Base-by-base conservation (phyloP, 192 early-diverging fungal genomes). In the Funneliformis mosseae region DNA sequence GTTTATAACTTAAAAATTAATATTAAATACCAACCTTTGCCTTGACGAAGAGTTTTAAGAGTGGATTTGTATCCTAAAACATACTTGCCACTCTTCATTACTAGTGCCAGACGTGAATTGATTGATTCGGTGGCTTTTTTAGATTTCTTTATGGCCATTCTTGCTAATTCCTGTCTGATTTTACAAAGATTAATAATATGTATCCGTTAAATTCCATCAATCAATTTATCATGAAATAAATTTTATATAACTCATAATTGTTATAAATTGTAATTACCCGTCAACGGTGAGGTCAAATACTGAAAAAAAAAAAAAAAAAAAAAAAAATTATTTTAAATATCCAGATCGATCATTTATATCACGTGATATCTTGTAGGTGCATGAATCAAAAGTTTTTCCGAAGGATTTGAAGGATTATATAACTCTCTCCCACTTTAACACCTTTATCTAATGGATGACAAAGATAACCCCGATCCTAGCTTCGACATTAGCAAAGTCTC, bases 61-160 rank as follows among this genome's bases (percentile, higher is more conserved):
- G 97, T 98, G 82, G 95, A 94, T 94, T 99, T 98, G 95, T 99
- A 99, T 70, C 98, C 98, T 79, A 99, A 93, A 76, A 92, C 89
- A 89, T 94, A 95, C 92, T 99, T 99, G 85, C 98, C 98, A 85
- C 93, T 95, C 95, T 99, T 99, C 95, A 96, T 99, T 81, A 99
- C 98, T 85, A 99, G 94, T 79, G 95, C 93, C 83, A 99, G 93
- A 83, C 97, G 93, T 83, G 96, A 92, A 95, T 99, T 99, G 93
- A 99, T 98, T 88, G 93, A 93, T 90, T 99, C 97, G 74, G 90
- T 85, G 79, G 93, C 81, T 88, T 96, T 94, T 91, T 96, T 95
- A 84, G 92, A 85, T 91, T 94, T 94, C 88, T 92, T 94, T 70
- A 45, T 21, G 12, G 77, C 77, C 77, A 79, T 79, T 79, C 23